phyloP scores from a whole-genome alignment of 148 eudicot genomes.

The Fagopyrum homotropicum region DNA sequence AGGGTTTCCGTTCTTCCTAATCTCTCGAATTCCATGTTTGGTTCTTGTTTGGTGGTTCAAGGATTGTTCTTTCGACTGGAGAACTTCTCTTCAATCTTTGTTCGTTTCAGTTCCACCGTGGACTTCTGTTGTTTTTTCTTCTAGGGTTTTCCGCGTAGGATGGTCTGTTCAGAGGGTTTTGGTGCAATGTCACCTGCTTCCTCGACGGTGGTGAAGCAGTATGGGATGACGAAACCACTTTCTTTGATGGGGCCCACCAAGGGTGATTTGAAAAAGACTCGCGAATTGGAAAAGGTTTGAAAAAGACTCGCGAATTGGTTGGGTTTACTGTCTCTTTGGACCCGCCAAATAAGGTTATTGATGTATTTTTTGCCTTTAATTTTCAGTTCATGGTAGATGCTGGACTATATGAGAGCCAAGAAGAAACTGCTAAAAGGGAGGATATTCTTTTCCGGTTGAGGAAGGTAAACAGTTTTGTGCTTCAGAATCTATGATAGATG shows the following conservation, averaged over 20 bases:
- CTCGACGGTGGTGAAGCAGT: slow-evolving; percentile 17
- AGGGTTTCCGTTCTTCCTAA: too few species aligned
- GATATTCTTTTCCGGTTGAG: slow-evolving; percentile 59
- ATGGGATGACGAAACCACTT: slow-evolving; percentile 56
- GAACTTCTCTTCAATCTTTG: background rate
- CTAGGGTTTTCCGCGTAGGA: background rate
- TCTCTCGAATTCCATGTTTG: background rate
- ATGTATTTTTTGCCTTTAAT: slow-evolving; percentile 1
- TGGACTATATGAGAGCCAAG: slow-evolving; percentile 60
- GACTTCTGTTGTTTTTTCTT: background rate
- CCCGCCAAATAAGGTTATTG: background rate
- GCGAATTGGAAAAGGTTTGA: slow-evolving; percentile 52
- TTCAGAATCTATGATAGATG: background rate
- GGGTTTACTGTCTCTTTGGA: background rate
- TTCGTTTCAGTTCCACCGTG: background rate
- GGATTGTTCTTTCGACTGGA: background rate
- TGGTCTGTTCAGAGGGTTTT: background rate
- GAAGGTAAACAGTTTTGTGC: slow-evolving; percentile 31
- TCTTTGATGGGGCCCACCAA: slow-evolving; percentile 53
- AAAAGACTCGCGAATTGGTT: slow-evolving; percentile 26
- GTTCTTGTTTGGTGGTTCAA: background rate
- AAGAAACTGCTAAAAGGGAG: slow-evolving; percentile 57
- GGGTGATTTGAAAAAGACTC: slow-evolving; percentile 38
- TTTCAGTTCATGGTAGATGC: slow-evolving; percentile 58
- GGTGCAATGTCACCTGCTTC: background rate